Percentiles rank a stretch among this genome's conserved stretches.
Evolutionary conservation across 345 rosid species (phyloP).

Genomic region (Citrus sinensis): DVS_A1.0 CM039168.1:20584501-20585000

Average conservation of each 20-base stretch:
- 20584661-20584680: conserved; percentile 85
- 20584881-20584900: neutral
- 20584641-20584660: conserved; percentile 88
- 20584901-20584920: neutral
- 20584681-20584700: conserved; percentile 95
- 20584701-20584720: conserved; percentile 77
- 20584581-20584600: conserved; percentile 76
- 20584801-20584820: conserved; percentile 73
- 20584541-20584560: neutral
- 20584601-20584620: conserved; percentile 76
- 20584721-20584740: neutral
- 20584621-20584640: conserved; percentile 48
- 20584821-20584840: conserved; percentile 84
- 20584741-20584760: neutral
- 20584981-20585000: conserved; percentile 74
- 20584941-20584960: conserved; percentile 25
- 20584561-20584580: conserved; percentile 36
- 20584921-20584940: neutral
- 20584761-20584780: neutral
- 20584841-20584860: conserved; percentile 97
- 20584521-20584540: neutral
- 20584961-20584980: conserved; percentile 88
- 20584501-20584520: neutral
- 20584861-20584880: conserved; percentile 82
- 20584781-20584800: neutral